Evolutionary conservation across 768 basidiomycete species (phyloP).

Genomic region (Kwoniella sp.): DNA sequence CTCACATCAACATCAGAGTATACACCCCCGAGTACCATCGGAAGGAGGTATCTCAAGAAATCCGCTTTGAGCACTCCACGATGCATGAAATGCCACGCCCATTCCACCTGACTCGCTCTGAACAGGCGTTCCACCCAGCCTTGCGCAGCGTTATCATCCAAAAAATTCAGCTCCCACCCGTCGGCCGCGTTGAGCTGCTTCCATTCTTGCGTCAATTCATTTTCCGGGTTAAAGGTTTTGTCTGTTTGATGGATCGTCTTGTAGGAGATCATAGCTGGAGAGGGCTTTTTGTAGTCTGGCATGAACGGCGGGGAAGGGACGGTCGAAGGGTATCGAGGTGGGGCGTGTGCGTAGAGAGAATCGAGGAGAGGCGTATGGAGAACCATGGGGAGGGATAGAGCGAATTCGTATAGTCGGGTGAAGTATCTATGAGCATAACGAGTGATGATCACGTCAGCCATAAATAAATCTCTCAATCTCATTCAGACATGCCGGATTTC

Average conservation of each 20-base stretch:
- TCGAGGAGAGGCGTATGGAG: constrained; percentile 11
- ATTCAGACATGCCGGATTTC: too few relatives aligned
- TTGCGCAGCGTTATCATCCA: constrained; percentile 38
- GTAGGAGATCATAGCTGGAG: constrained; percentile 38
- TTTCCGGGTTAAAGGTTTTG: constrained; percentile 25
- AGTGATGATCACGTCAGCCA: not conserved
- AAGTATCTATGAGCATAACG: constrained; percentile 22
- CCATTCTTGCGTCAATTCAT: constrained; percentile 34
- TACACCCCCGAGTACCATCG: constrained; percentile 45
- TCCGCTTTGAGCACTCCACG: constrained; percentile 49
- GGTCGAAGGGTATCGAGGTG: constrained; percentile 10
- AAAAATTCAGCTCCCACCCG: constrained; percentile 44
- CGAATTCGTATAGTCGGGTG: constrained; percentile 25
- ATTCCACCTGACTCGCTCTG: constrained; percentile 30
- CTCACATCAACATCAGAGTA: constrained; percentile 54
- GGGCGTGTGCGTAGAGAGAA: constrained; percentile 24
- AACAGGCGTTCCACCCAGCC: constrained; percentile 34
- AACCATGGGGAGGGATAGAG: constrained; percentile 11
- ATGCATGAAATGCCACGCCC: constrained; percentile 47
- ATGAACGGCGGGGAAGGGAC: constrained; percentile 11
- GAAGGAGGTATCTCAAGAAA: constrained; percentile 48
- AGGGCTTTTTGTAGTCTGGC: constrained; percentile 1
- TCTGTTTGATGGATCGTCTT: constrained; percentile 48
- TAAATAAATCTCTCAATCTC: not conserved
- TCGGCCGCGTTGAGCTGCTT: constrained; percentile 32